Conservation (phyloP, 208 protist species). For the Trypanosoma avium region DNA sequence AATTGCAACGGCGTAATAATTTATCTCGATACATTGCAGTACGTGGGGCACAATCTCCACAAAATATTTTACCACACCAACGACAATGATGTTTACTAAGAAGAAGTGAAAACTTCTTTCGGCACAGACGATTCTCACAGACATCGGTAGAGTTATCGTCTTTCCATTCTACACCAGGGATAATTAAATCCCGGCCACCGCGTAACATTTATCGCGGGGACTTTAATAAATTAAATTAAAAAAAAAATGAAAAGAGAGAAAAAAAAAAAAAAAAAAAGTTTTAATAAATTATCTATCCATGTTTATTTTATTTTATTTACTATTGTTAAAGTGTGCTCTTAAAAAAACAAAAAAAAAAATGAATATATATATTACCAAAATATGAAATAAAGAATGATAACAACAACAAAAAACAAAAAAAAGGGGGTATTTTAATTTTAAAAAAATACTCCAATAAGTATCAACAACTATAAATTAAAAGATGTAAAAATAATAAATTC, state of each 20-base stretch:
- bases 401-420: neutral
- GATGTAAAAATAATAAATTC: no score
- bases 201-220: neutral
- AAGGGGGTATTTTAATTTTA: neutral
- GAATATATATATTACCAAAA: neutral
- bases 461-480: no score
- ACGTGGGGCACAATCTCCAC: slow-evolving; percentile 55
- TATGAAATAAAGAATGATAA: neutral
- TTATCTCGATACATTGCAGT: slow-evolving; percentile 9
- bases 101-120: slow-evolving; percentile 36
- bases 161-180: slow-evolving; percentile 43
- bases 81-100: slow-evolving; percentile 69
- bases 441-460: no score
- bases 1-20: slow-evolving; percentile 49
- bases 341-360: slow-evolving; percentile 12
- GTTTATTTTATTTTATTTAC: no score
- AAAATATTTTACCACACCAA: slow-evolving; percentile 82
- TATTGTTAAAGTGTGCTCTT: no score
- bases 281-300: no score
- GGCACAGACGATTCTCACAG: slow-evolving; percentile 30
- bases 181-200: slow-evolving; percentile 25
- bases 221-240: neutral
- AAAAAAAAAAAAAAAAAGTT: slow-evolving; percentile 4
- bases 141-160: slow-evolving; percentile 29
- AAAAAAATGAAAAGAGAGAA: slow-evolving; percentile 1